Conservation (phyloP, 108 stramenopile genomes). For the Skeletonema potamos region DNA sequence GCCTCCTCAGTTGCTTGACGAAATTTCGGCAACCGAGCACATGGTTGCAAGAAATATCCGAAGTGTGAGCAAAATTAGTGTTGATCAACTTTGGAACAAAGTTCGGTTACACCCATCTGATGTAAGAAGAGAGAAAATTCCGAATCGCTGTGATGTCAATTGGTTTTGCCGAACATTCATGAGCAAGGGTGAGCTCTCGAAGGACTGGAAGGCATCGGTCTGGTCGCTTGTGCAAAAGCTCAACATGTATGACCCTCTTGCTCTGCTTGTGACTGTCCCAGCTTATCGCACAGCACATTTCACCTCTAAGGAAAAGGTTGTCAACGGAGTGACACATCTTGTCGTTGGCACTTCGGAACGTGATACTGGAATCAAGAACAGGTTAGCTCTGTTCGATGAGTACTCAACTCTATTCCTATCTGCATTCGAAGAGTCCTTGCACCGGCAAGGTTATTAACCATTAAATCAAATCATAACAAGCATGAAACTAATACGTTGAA, state of each 20-base stretch:
- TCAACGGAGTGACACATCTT: constrained; percentile 34
- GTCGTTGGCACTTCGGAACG: constrained; percentile 36
- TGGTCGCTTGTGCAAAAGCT: constrained; percentile 40
- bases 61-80: constrained; percentile 27
- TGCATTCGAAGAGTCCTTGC: constrained; percentile 32
- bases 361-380: constrained; percentile 35
- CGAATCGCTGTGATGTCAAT: constrained; percentile 40
- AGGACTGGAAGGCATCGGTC: constrained; percentile 28
- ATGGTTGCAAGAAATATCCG: constrained; percentile 46
- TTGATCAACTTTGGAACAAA: constrained; percentile 50
- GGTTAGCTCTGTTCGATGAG: constrained; percentile 30
- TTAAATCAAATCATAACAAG: background rate
- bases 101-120: constrained; percentile 35
- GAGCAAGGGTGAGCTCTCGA: constrained; percentile 14
- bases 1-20: constrained; percentile 35
- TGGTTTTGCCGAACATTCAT: constrained; percentile 48
- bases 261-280: constrained; percentile 37
- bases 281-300: constrained; percentile 40
- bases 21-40: constrained; percentile 37
- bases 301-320: constrained; percentile 29
- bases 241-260: constrained; percentile 50
- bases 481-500: too few relatives aligned
- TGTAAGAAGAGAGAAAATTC: constrained; percentile 43
- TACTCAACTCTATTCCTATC: constrained; percentile 36
- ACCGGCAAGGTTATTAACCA: background rate